Percentiles rank a stretch among this genome's conserved stretches.
Conservation (phyloP, 2,329 filamentous ascomycete genomes). For the Aspergillus ruber region DNA sequence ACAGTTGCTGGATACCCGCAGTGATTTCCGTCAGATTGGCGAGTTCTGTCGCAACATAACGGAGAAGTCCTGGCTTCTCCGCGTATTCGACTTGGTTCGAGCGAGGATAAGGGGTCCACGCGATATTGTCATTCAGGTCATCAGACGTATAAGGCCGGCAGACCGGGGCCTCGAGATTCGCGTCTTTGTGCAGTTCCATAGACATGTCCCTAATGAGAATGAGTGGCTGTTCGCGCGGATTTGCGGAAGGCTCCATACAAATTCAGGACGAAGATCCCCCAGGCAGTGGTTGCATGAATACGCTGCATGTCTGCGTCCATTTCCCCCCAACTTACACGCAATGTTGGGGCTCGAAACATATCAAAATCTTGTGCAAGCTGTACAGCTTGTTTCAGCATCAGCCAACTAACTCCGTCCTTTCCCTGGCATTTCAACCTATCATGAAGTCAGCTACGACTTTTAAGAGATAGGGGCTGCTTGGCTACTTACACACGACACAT, state of each 20-base stretch:
- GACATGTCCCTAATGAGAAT: conserved; percentile 20
- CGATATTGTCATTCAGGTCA: conserved; percentile 9
- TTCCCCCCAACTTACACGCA: conserved; percentile 5
- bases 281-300: conserved; percentile 21
- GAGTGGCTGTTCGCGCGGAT: background rate
- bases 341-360: conserved; percentile 16
- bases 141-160: conserved; percentile 9
- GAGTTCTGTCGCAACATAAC: conserved; percentile 16
- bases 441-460: background rate
- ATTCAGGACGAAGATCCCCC: conserved; percentile 26
- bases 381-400: conserved; percentile 26
- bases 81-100: conserved; percentile 21
- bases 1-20: conserved; percentile 18
- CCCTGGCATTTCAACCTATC: conserved; percentile 23
- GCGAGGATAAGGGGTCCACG: conserved; percentile 30
- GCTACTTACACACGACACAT: conserved; percentile 28
- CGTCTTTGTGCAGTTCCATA: conserved; percentile 15
- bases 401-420: conserved; percentile 21
- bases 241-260: conserved; percentile 11
- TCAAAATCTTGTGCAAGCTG: conserved; percentile 27
- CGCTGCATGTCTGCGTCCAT: conserved; percentile 14
- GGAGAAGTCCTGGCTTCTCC: conserved; percentile 21
- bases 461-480: background rate
- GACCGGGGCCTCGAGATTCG: conserved; percentile 15
- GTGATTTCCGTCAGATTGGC: conserved; percentile 17